phyloP scores from a whole-genome alignment of 1,284 basidiomycete genomes.

The Agroathelia rolfsii region DNA sequence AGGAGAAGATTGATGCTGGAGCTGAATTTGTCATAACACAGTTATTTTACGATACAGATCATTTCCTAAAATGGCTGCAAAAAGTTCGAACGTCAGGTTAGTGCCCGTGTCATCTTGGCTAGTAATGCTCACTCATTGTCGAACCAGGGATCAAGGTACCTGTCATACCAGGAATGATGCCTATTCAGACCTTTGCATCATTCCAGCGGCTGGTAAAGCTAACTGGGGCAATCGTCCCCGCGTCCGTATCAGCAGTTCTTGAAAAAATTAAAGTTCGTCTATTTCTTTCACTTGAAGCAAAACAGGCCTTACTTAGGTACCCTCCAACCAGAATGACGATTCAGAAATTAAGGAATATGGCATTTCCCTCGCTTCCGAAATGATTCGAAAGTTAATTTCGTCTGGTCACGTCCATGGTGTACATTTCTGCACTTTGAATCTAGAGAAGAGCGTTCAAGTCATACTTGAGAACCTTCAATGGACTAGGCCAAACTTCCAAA shows the following conservation, averaged over 20 bases:
- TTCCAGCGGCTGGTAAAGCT: slow-evolving; percentile 89
- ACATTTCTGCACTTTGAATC: slow-evolving; percentile 95
- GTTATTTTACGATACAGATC: slow-evolving; percentile 91
- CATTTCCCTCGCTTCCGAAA: slow-evolving; percentile 66
- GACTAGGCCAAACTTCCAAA: slow-evolving; percentile 31
- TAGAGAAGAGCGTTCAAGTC: slow-evolving; percentile 92
- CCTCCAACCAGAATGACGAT: slow-evolving; percentile 65
- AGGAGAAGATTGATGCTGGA: slow-evolving; percentile 89
- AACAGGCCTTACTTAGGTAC: slow-evolving; percentile 13
- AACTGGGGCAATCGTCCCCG: slow-evolving; percentile 76
- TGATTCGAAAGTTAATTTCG: slow-evolving; percentile 49
- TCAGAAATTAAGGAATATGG: slow-evolving; percentile 88
- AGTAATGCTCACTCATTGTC: slow-evolving; percentile 8
- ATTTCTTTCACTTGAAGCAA: slow-evolving; percentile 9
- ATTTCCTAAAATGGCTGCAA: slow-evolving; percentile 72
- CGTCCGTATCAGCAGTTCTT: slow-evolving; percentile 57
- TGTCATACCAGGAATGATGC: slow-evolving; percentile 95
- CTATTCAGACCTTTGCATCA: slow-evolving; percentile 92
- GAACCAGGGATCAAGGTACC: slow-evolving; percentile 82
- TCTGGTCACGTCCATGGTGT: slow-evolving; percentile 66
- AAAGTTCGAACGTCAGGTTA: slow-evolving; percentile 65
- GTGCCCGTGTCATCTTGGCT: slow-evolving; percentile 11
- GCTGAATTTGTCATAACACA: slow-evolving; percentile 96
- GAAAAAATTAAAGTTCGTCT: slow-evolving; percentile 64
- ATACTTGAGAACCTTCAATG: slow-evolving; percentile 77